Conservation (phyloP, 1,284 basidiomycete genomes). For the Cryptococcus sp. region DNA sequence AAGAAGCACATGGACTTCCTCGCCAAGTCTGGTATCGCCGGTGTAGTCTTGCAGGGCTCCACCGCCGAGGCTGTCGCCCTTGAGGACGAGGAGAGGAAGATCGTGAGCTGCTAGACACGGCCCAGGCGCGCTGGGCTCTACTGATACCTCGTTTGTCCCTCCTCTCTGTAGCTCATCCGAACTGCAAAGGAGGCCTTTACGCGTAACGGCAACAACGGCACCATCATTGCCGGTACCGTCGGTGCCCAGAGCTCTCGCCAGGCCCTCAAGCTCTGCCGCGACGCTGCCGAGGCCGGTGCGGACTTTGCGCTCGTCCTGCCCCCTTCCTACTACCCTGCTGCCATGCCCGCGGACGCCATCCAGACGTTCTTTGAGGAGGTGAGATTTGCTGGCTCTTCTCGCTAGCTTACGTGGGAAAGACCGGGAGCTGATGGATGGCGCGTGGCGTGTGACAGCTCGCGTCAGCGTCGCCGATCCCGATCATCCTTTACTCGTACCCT, state of each 20-base stretch:
- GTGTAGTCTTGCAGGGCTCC: conserved; percentile 42
- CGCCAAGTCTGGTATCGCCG: conserved; percentile 27
- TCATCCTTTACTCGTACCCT: conserved; percentile 41
- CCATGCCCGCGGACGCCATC: conserved; percentile 25
- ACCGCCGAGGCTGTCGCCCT: conserved; percentile 47
- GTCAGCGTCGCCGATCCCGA: conserved; percentile 31
- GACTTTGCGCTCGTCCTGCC: conserved; percentile 34
- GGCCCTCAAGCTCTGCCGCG: conserved; percentile 22
- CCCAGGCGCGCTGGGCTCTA: not conserved
- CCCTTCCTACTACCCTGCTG: conserved; percentile 31
- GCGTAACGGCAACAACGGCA: conserved; percentile 17
- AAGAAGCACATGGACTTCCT: conserved; percentile 38
- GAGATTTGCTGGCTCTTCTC: conserved; percentile 1
- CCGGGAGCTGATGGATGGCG: not conserved
- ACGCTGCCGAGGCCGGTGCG: conserved; percentile 30
- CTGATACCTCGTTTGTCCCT: not conserved
- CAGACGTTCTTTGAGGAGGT: conserved; percentile 32
- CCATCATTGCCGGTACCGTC: conserved; percentile 35
- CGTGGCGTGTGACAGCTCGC: conserved; percentile 25
- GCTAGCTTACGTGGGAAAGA: too few species aligned
- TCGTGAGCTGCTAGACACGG: conserved; percentile 16
- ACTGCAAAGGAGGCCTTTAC: conserved; percentile 25
- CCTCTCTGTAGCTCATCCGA: conserved; percentile 24
- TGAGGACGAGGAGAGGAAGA: conserved; percentile 34
- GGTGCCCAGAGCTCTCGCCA: conserved; percentile 32